These are phyloP conservation scores for Reutealis trisperma DNA, from an alignment of 345 rosid genomes.

Conservation along the genomic window DNA sequence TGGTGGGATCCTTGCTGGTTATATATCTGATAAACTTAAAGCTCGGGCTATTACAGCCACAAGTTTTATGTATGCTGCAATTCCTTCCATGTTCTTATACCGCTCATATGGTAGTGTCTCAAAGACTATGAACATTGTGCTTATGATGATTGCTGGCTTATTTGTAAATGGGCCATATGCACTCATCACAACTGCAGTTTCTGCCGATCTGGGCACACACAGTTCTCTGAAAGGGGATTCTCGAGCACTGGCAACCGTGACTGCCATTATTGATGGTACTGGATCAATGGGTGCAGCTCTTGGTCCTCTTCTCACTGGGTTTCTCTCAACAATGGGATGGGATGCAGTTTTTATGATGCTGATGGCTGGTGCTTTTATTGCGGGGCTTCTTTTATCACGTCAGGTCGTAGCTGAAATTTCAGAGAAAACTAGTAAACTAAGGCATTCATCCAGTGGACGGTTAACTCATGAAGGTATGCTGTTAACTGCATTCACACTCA, in stretches of 20 bases:
- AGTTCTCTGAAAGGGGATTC: conserved; percentile 81
- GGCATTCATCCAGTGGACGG: conserved; percentile 13
- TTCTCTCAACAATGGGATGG: conserved; percentile 79
- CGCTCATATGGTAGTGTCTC: conserved; percentile 70
- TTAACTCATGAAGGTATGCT: conserved; percentile 51
- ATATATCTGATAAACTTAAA: conserved; percentile 76
- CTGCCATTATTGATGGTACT: conserved; percentile 93
- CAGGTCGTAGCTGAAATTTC: conserved; percentile 53
- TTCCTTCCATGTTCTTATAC: conserved; percentile 81
- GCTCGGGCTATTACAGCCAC: conserved; percentile 90
- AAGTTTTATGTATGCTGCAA: conserved; percentile 79
- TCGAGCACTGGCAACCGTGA: conserved; percentile 89
- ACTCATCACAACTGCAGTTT: conserved; percentile 94
- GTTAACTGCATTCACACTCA: conserved; percentile 8
- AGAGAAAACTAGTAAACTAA: conserved; percentile 32
- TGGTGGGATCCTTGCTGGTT: conserved; percentile 84
- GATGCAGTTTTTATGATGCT: conserved; percentile 74
- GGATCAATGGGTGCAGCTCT: conserved; percentile 94
- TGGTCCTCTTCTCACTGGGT: conserved; percentile 90
- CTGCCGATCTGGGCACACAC: conserved; percentile 95
- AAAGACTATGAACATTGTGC: conserved; percentile 52
- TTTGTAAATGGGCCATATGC: conserved; percentile 95
- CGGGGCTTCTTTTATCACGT: conserved; percentile 73
- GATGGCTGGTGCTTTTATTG: conserved; percentile 64
- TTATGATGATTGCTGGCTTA: conserved; percentile 88